Conservation (phyloP, 148 eudicot species). For the Diospyros kaki region DNA sequence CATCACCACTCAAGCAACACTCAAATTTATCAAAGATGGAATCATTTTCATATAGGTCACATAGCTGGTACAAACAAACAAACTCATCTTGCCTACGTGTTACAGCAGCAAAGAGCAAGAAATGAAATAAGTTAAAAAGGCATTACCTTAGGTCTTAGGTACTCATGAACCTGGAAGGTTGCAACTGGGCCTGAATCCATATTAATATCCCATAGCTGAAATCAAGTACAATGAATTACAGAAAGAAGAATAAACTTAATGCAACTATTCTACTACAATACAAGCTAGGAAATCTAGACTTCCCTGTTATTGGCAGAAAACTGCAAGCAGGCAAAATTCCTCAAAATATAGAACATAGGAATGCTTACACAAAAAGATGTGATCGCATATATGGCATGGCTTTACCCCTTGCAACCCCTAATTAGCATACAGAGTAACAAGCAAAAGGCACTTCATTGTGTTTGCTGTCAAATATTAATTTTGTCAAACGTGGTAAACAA, state of each 20-base stretch:
- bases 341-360: not conserved
- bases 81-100: not conserved
- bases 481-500: too few relatives aligned
- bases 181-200: constrained; percentile 99
- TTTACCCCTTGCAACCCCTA: not conserved
- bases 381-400: not conserved
- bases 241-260: not conserved
- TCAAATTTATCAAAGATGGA: constrained; percentile 78
- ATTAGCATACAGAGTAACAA: too few relatives aligned
- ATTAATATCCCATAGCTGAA: constrained; percentile 98
- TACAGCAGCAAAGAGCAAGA: constrained; percentile 3
- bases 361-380: not conserved
- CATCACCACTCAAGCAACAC: constrained; percentile 76
- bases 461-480: too few relatives aligned
- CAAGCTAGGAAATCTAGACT: not conserved
- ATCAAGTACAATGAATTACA: constrained; percentile 17
- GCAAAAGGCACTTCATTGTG: too few relatives aligned
- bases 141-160: constrained; percentile 91
- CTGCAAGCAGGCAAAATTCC: not conserved
- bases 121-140: not conserved
- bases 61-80: constrained; percentile 37
- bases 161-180: constrained; percentile 90
- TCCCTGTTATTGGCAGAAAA: not conserved
- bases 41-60: constrained; percentile 75
- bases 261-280: not conserved